These are phyloP conservation scores for Globisporangium middletonii DNA, from an alignment of 352 stramenopile species.

Conservation along the genomic window DNA sequence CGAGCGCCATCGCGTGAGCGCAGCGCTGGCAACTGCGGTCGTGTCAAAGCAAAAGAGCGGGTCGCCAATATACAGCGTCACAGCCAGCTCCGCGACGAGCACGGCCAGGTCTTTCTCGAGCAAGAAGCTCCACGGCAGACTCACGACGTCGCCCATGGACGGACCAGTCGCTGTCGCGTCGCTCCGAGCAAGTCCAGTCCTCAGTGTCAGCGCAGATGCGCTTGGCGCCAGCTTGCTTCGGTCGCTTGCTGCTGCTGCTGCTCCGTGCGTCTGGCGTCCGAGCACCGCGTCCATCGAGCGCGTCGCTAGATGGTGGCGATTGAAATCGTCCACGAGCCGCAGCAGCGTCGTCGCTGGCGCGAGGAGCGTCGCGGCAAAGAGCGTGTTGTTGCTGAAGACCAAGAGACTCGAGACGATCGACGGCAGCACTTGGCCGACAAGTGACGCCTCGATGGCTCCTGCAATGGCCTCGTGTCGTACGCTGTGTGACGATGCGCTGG, in stretches of 20 bases:
- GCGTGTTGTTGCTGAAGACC: slow-evolving; percentile 45
- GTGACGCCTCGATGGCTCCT: slow-evolving; percentile 26
- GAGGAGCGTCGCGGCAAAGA: slow-evolving; percentile 47
- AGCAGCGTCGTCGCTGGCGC: slow-evolving; percentile 38
- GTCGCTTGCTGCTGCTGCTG: neutral
- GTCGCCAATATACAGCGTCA: slow-evolving; percentile 47
- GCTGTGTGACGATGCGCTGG: no score
- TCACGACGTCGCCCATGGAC: slow-evolving; percentile 23
- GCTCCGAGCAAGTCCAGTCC: neutral
- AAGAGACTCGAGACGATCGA: slow-evolving; percentile 47
- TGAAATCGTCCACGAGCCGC: slow-evolving; percentile 40
- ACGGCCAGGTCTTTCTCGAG: slow-evolving; percentile 63
- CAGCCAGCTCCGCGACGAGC: slow-evolving; percentile 40
- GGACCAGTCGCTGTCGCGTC: neutral
- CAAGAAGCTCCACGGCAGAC: slow-evolving; percentile 45
- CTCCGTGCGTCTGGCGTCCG: slow-evolving; percentile 12
- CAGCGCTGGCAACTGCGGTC: no score
- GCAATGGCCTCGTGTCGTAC: slow-evolving; percentile 5
- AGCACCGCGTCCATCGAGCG: slow-evolving; percentile 21
- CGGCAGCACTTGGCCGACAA: slow-evolving; percentile 53
- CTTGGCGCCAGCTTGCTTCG: neutral
- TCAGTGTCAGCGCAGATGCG: neutral
- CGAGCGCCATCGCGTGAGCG: slow-evolving; percentile 14
- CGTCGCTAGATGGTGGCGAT: slow-evolving; percentile 16
- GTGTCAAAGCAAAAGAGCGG: slow-evolving; percentile 14